A percentile compares a stretch with the other conserved stretches of the same genome.
Evolutionary conservation across 495 filamentous ascomycete species (phyloP).

Genomic region (Penicillium psychrofluorescens): DNA sequence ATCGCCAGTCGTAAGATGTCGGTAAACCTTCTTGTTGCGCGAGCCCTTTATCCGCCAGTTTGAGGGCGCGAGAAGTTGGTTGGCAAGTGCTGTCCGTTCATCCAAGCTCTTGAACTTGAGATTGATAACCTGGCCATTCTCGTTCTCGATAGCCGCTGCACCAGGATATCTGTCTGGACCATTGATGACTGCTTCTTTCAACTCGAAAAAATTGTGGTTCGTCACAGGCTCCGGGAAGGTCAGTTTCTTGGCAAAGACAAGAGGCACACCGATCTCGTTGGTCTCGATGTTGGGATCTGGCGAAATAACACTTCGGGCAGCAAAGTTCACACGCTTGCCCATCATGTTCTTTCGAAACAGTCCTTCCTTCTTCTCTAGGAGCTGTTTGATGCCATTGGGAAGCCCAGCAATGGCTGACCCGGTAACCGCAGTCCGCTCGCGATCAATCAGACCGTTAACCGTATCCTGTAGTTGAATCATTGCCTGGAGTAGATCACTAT

Average conservation of each 20-base stretch:
- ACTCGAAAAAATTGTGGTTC: constrained; percentile 88
- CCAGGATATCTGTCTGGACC: constrained; percentile 91
- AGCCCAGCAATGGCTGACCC: constrained; percentile 49
- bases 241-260: constrained; percentile 91
- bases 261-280: constrained; percentile 95
- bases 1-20: constrained; percentile 93
- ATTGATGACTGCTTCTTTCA: constrained; percentile 96
- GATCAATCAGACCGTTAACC: constrained; percentile 87
- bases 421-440: constrained; percentile 70
- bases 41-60: constrained; percentile 64
- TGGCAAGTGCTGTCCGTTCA: constrained; percentile 78
- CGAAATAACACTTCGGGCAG: constrained; percentile 94
- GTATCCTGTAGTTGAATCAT: constrained; percentile 79
- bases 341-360: constrained; percentile 99
- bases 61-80: constrained; percentile 87
- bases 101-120: constrained; percentile 78
- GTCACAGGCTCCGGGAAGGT: constrained; percentile 98
- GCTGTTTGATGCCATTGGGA: constrained; percentile 82
- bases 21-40: constrained; percentile 92
- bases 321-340: constrained; percentile 99
- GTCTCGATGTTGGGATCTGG: constrained; percentile 98
- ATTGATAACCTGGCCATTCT: constrained; percentile 85
- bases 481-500: constrained; percentile 58
- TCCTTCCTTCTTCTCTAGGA: constrained; percentile 97
- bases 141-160: constrained; percentile 88